Evolutionary conservation across 257 asterid genomes (phyloP).

Genomic region (Solanum habrochaites): DNA sequence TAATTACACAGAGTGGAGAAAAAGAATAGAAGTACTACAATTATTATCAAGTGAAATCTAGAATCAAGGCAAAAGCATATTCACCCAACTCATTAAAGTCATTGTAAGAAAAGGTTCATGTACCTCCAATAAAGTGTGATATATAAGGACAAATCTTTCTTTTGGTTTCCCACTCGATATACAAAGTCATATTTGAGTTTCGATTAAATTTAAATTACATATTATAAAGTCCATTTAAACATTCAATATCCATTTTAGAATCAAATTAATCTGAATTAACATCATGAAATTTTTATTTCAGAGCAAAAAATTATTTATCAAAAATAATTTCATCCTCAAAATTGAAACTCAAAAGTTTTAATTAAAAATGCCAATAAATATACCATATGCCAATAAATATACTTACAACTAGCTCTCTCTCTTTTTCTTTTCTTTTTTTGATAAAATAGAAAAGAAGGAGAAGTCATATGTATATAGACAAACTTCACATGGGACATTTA

Average conservation of each 20-base stretch:
- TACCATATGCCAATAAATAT: neutral
- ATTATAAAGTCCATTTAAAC: no score
- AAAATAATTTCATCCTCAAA: neutral
- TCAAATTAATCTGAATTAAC: neutral
- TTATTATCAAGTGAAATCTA: slow-evolving; percentile 3
- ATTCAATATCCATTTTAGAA: neutral
- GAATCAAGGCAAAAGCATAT: slow-evolving; percentile 1
- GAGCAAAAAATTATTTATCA: neutral
- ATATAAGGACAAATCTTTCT: neutral
- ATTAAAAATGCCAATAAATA: neutral
- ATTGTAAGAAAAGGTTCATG: slow-evolving; percentile 7
- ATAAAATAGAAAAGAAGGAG: neutral
- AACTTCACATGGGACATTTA: neutral
- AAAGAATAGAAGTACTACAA: neutral
- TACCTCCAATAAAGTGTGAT: neutral
- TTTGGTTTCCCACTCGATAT: neutral
- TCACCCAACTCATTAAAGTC: neutral
- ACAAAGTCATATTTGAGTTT: neutral
- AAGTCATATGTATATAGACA: neutral
- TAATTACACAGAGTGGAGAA: neutral
- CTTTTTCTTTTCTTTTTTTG: neutral
- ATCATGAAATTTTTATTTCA: neutral
- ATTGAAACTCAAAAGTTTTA: neutral
- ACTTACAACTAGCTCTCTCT: neutral
- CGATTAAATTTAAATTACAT: no score